Percentiles rank a stretch among this genome's conserved stretches.
These are phyloP conservation scores for Lactifluus hygrophoroides DNA, from an alignment of 768 basidiomycete species.

Conservation along the genomic window DNA sequence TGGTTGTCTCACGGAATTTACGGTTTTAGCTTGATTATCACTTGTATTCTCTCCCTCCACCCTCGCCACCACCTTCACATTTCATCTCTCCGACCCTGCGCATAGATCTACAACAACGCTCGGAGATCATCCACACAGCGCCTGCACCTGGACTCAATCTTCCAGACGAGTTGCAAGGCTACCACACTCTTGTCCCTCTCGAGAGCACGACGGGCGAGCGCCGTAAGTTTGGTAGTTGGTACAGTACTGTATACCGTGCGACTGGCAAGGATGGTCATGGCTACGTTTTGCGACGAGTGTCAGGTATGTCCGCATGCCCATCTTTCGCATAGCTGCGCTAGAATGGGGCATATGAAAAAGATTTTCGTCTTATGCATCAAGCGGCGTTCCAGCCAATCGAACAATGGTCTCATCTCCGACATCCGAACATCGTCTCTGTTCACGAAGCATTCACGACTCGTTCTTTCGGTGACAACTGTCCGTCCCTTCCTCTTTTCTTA, in stretches of 20 bases:
- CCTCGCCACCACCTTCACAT: conserved; percentile 51
- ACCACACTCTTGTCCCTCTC: conserved; percentile 78
- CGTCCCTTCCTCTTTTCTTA: conserved; percentile 25
- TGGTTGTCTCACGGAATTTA: background rate
- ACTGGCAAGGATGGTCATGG: conserved; percentile 67
- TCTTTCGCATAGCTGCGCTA: background rate
- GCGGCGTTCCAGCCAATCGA: conserved; percentile 77
- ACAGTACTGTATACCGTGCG: conserved; percentile 78
- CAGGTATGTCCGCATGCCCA: conserved; percentile 47
- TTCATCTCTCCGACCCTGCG: conserved; percentile 80
- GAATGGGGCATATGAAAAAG: conserved; percentile 32
- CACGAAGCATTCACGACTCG: conserved; percentile 93
- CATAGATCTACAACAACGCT: conserved; percentile 45
- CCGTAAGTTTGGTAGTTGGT: conserved; percentile 75
- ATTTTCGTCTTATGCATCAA: conserved; percentile 76
- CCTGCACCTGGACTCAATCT: conserved; percentile 43
- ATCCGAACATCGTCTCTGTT: conserved; percentile 78
- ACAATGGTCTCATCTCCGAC: conserved; percentile 73
- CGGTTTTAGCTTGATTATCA: conserved; percentile 76
- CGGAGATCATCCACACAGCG: conserved; percentile 35
- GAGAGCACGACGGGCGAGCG: conserved; percentile 52
- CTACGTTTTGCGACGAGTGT: conserved; percentile 76
- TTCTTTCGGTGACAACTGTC: conserved; percentile 88
- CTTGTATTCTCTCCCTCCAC: conserved; percentile 70
- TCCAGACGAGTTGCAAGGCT: conserved; percentile 84